phyloP scores from a whole-genome alignment of 2,329 filamentous ascomycete species.

The Dryadomyces quercivorus region DNA sequence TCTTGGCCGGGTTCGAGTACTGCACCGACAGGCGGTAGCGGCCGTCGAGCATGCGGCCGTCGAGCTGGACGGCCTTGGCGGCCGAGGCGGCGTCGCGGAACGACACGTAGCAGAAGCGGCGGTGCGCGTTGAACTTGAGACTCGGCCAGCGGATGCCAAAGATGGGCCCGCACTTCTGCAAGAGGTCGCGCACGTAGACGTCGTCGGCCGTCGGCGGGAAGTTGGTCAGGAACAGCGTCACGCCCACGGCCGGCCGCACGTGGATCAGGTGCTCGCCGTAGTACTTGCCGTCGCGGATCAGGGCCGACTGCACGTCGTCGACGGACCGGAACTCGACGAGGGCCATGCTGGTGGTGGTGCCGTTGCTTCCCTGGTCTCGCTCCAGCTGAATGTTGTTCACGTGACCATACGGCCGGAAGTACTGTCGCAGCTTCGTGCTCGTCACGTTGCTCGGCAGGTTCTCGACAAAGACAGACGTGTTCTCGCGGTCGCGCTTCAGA shows the following conservation, averaged over 20 bases:
- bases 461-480: constrained; percentile 71
- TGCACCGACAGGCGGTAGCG: constrained; percentile 61
- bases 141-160: constrained; percentile 82
- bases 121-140: constrained; percentile 75
- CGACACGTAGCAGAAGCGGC: constrained; percentile 94
- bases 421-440: constrained; percentile 67
- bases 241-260: constrained; percentile 61
- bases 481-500: constrained; percentile 75
- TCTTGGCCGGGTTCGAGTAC: constrained; percentile 71
- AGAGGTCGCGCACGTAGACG: constrained; percentile 53
- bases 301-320: constrained; percentile 70
- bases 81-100: constrained; percentile 61
- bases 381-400: constrained; percentile 67
- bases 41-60: constrained; percentile 58
- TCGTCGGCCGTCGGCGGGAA: constrained; percentile 72
- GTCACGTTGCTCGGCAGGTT: constrained; percentile 61
- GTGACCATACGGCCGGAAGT: constrained; percentile 81
- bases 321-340: constrained; percentile 74
- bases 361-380: no score
- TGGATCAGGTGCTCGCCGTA: constrained; percentile 62
- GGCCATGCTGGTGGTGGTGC: constrained; percentile 57
- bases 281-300: constrained; percentile 69
- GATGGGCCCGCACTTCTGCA: constrained; percentile 67
- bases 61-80: constrained; percentile 56
- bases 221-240: constrained; percentile 84